Conservation (phyloP, 2,329 filamentous ascomycete species). For the Scedosporium dehoogii region DNA sequence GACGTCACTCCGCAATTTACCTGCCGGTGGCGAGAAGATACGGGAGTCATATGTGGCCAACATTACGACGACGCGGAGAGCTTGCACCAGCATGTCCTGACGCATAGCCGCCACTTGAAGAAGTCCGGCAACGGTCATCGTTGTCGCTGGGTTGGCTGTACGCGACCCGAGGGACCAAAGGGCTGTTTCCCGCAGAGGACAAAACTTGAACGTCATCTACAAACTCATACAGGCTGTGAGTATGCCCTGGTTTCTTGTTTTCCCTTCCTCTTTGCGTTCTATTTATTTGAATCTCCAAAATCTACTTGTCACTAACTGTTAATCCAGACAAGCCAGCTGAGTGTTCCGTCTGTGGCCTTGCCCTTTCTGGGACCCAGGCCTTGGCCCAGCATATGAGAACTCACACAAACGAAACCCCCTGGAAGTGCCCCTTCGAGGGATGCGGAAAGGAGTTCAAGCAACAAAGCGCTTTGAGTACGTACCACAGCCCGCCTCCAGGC, state of each 20-base stretch:
- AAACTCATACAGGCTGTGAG: conserved; percentile 56
- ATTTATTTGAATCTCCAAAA: conserved; percentile 11
- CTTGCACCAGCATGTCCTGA: conserved; percentile 44
- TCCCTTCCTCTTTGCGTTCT: neutral
- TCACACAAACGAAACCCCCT: conserved; percentile 57
- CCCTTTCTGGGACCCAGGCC: conserved; percentile 57
- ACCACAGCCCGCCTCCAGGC: too few relatives aligned
- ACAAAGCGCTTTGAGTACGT: conserved; percentile 55
- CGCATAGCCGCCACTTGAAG: conserved; percentile 22
- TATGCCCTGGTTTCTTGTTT: conserved; percentile 9
- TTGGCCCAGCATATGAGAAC: conserved; percentile 57
- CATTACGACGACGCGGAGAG: conserved; percentile 33
- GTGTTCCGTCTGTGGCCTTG: conserved; percentile 44
- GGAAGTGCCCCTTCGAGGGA: conserved; percentile 38
- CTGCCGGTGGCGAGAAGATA: conserved; percentile 22
- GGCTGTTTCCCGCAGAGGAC: conserved; percentile 48
- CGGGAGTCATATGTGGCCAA: conserved; percentile 20
- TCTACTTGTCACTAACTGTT: conserved; percentile 13
- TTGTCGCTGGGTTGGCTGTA: conserved; percentile 48
- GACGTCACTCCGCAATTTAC: conserved; percentile 10
- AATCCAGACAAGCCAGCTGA: conserved; percentile 46
- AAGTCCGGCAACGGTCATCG: conserved; percentile 21
- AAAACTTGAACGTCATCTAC: conserved; percentile 56
- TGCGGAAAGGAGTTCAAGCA: conserved; percentile 55
- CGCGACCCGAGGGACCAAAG: conserved; percentile 12